Evolutionary conservation across 2,329 filamentous ascomycete genomes (phyloP), one percentile per base, ranked within the genome.

Genomic region (Cladosporium halotolerans): DNA sequence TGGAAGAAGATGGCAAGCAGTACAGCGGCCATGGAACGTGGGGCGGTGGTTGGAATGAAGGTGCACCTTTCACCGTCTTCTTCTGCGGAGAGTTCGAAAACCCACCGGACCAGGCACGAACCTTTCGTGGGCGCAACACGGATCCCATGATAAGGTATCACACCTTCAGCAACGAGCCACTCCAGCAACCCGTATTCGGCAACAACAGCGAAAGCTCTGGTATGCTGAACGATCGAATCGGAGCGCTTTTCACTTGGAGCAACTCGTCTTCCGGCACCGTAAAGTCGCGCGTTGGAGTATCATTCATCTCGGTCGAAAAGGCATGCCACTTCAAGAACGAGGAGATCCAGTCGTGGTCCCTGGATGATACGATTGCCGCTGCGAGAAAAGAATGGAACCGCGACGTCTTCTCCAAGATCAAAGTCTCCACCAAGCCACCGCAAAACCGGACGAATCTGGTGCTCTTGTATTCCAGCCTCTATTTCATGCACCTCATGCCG

Each of bases 401-500:
- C 1, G 69, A 82, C 38, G 79, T 88, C 1, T 73, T 88, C 18
- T 78, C 76, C 55, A 86, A 84, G 61, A 73, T 88, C 32, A 59
- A 59, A 41, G 80, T 79, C 0, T 83, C 83, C 0, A 78, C 76
- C 0, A 79, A 80, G 45, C 78, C 74, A 1, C 36, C 51, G 1
- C 59, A 6, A 76, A 85, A 61, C 63, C 67, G 11, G 76, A 65
- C 74, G 0, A 83, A 80, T 44, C 70, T 86, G 7, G 71, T 76
- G 46, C 71, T 86, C 28, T 72, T 89, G 2, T 89, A 89, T 68
- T 80, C 80, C 0, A 83, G 82, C 0, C 65, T 89, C 33, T 88
- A 88, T 62, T 84, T 85, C 59, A 85, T 85, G 79, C 79, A 82
- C 55, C 67, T 88, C 9, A 78, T 87, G 34, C 84, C 85, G 0